Percentiles rank a stretch among this genome's conserved stretches.
These are phyloP conservation scores for Backusella liffmaniae DNA, from an alignment of 192 early-diverging fungal genomes.

Conservation along the genomic window DNA sequence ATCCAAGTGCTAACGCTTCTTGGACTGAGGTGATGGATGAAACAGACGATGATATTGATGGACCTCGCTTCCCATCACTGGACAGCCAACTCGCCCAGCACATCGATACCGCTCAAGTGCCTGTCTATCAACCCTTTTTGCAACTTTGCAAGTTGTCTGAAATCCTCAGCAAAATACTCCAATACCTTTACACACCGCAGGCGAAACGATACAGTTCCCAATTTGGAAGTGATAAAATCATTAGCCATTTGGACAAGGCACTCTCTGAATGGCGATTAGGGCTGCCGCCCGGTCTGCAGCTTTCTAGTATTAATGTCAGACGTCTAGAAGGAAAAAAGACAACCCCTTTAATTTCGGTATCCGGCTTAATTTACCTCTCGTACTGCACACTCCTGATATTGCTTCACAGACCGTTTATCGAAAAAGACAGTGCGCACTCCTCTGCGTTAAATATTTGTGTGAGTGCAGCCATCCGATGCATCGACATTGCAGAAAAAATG, in stretches of 20 bases:
- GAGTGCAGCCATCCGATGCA: slow-evolving; percentile 28
- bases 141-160: slow-evolving; percentile 33
- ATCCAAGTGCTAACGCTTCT: slow-evolving; percentile 22
- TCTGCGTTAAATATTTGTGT: slow-evolving; percentile 32
- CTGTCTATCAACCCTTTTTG: slow-evolving; percentile 37
- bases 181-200: slow-evolving; percentile 30
- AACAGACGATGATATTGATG: background rate
- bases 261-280: slow-evolving; percentile 29
- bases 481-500: slow-evolving; percentile 35
- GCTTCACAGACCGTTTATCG: slow-evolving; percentile 55
- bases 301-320: slow-evolving; percentile 14
- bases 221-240: slow-evolving; percentile 31
- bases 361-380: slow-evolving; percentile 38
- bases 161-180: slow-evolving; percentile 30
- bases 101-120: slow-evolving; percentile 8
- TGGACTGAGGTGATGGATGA: slow-evolving; percentile 36
- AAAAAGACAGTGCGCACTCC: slow-evolving; percentile 12
- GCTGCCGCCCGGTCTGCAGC: slow-evolving; percentile 18
- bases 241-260: slow-evolving; percentile 23
- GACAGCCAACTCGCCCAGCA: slow-evolving; percentile 9
- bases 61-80: slow-evolving; percentile 25
- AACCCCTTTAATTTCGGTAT: slow-evolving; percentile 26
- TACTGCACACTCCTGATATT: slow-evolving; percentile 52
- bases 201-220: slow-evolving; percentile 24
- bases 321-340: slow-evolving; percentile 1